Conservation (phyloP, 2,329 filamentous ascomycete species). For the Colletotrichum sp. region DNA sequence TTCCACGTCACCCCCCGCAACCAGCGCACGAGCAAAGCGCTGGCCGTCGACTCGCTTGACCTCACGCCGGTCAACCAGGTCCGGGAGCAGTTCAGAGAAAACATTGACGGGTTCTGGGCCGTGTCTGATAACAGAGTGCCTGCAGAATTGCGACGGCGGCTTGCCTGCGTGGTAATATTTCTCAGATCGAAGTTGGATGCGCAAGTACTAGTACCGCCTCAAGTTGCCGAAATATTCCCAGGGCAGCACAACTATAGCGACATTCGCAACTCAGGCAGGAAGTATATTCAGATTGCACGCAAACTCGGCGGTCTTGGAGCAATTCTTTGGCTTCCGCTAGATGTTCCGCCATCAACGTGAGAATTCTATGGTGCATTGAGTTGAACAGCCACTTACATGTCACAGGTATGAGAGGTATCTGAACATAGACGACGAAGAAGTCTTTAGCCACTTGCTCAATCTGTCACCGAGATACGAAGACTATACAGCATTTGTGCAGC, state of each 20-base stretch:
- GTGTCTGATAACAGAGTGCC: not conserved
- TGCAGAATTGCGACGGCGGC: conserved; percentile 30
- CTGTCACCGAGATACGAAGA: conserved; percentile 21
- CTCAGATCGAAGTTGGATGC: conserved; percentile 30
- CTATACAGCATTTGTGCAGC: conserved; percentile 26
- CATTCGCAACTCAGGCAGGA: conserved; percentile 34
- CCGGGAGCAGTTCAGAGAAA: not conserved
- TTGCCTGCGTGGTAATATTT: conserved; percentile 33
- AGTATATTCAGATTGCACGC: conserved; percentile 38
- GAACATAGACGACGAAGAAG: conserved; percentile 35
- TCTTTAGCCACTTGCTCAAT: conserved; percentile 29
- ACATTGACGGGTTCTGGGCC: conserved; percentile 30
- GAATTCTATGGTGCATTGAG: not conserved
- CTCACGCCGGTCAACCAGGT: conserved; percentile 18
- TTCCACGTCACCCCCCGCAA: conserved; percentile 34
- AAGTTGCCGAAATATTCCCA: conserved; percentile 24
- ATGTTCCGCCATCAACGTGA: conserved; percentile 37
- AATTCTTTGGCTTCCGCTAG: conserved; percentile 35
- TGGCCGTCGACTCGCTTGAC: conserved; percentile 25
- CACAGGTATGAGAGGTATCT: conserved; percentile 37
- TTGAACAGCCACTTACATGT: not conserved
- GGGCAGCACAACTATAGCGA: conserved; percentile 27
- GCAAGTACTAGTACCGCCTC: conserved; percentile 22
- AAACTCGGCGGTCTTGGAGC: conserved; percentile 32
- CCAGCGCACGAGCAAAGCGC: conserved; percentile 33